Percentiles rank a stretch among this genome's conserved stretches.
phyloP scores from a whole-genome alignment of 2,329 filamentous ascomycete genomes.

The Gaeumannomyces tritici region DNA sequence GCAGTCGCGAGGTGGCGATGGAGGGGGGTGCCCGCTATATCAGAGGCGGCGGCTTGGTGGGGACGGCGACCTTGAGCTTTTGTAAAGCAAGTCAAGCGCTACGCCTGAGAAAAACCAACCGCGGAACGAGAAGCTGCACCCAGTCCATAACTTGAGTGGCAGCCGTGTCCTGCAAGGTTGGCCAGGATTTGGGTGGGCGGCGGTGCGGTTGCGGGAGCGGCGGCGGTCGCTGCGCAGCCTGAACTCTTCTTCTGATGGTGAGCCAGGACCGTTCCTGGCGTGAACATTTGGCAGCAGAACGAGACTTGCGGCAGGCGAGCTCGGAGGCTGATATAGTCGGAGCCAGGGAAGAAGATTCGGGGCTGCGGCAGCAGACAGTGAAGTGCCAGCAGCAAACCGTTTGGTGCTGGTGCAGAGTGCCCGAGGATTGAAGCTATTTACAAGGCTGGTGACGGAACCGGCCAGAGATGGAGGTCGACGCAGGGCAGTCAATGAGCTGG shows the following conservation, averaged over 20 bases:
- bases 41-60: neutral
- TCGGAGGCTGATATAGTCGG: neutral
- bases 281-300: constrained; percentile 3
- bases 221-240: neutral
- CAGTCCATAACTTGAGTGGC: constrained; percentile 5
- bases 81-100: constrained; percentile 1
- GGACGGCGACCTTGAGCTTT: neutral
- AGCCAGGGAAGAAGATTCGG: neutral
- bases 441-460: neutral
- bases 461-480: neutral
- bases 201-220: neutral
- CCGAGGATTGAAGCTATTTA: neutral
- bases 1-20: neutral
- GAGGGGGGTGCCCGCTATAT: neutral
- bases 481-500: neutral
- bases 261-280: constrained; percentile 1
- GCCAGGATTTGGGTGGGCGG: neutral
- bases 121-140: constrained; percentile 1
- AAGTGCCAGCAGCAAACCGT: neutral
- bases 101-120: constrained; percentile 2
- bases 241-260: neutral
- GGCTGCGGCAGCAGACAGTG: neutral
- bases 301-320: neutral
- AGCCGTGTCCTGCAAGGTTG: neutral
- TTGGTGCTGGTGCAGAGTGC: neutral